These are phyloP conservation scores for Pleurozium schreberi DNA, from an alignment of 225 moss, liverwort and hornwort species.

Conservation along the genomic window DNA sequence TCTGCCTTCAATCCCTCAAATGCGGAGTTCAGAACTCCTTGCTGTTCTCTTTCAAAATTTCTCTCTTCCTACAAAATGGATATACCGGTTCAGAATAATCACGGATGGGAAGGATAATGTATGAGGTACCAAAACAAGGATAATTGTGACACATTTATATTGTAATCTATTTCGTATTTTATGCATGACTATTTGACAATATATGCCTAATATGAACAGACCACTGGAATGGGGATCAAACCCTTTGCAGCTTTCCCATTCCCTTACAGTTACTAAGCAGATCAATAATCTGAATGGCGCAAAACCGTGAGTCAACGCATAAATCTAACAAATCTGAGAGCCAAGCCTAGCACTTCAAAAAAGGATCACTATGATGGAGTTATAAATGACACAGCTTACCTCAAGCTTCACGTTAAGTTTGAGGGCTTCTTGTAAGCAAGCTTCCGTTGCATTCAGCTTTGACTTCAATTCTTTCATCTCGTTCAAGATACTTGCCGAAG, in stretches of 20 bases:
- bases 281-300: neutral
- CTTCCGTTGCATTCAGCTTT: conserved; percentile 15
- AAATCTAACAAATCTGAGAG: neutral
- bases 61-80: conserved; percentile 17
- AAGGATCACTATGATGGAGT: neutral
- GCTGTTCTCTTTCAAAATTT: conserved; percentile 7
- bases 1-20: conserved; percentile 32
- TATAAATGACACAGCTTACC: neutral
- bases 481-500: neutral
- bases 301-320: neutral
- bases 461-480: conserved; percentile 13
- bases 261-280: neutral
- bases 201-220: neutral
- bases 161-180: neutral
- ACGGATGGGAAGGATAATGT: neutral
- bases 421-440: conserved; percentile 19
- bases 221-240: neutral
- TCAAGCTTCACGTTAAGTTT: conserved; percentile 19
- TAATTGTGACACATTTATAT: neutral
- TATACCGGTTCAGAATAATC: neutral
- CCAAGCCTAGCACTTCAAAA: neutral
- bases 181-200: neutral
- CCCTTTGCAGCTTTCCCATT: neutral
- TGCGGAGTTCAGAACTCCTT: conserved; percentile 15
- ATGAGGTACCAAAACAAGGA: neutral